Conservation (phyloP, 108 stramenopile species). For the Mediolabrus comicus region DNA sequence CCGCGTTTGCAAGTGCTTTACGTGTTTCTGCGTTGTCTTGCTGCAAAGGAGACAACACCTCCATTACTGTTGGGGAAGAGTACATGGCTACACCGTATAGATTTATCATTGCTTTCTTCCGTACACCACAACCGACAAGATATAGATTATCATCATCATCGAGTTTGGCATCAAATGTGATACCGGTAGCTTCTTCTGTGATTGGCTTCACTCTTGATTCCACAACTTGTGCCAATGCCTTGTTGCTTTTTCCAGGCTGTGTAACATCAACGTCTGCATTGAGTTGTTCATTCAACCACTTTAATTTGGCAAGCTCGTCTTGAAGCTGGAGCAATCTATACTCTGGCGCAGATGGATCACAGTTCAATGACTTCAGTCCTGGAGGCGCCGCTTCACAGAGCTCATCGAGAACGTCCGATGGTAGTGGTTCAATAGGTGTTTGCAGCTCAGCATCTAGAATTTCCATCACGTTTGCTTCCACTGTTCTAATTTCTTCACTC, state of each 20-base stretch:
- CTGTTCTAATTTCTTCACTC: not conserved
- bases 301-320: not conserved
- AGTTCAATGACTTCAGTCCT: not conserved
- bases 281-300: not conserved
- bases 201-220: slow-evolving; percentile 47
- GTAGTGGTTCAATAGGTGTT: not conserved
- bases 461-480: not conserved
- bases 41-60: slow-evolving; percentile 7
- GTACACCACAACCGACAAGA: slow-evolving; percentile 24
- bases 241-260: no score
- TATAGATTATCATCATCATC: slow-evolving; percentile 27
- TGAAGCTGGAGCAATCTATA: not conserved
- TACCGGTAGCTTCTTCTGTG: slow-evolving; percentile 20
- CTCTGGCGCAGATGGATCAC: not conserved
- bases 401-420: not conserved
- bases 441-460: not conserved
- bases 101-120: slow-evolving; percentile 29
- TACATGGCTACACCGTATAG: slow-evolving; percentile 32
- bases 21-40: no score
- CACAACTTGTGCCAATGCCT: not conserved
- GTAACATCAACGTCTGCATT: no score
- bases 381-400: not conserved
- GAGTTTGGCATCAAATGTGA: slow-evolving; percentile 21
- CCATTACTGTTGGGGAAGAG: slow-evolving; percentile 1
- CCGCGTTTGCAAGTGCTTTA: no score